Evolutionary conservation across 2,329 filamentous ascomycete species (phyloP), one percentile per base, ranked within the genome.

Genomic region (Penicillium oxalicum): DNA sequence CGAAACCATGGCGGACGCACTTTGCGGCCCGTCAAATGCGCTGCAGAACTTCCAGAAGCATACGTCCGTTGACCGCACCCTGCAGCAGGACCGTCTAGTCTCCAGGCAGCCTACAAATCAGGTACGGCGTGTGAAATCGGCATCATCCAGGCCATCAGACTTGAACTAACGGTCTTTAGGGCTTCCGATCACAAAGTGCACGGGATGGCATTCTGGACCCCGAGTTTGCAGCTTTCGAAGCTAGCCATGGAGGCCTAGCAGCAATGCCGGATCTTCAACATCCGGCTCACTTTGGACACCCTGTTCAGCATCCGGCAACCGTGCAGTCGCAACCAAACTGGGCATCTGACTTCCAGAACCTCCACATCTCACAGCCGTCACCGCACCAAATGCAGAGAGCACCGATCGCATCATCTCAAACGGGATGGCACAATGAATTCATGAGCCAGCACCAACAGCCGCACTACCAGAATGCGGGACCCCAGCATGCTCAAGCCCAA

Each of bases 11-110:
- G 75, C 80, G 45, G 83, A 87, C 61, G 76, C 79, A 58, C 73
- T 87, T 48, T 91, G 87, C 65, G 86, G 87, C 50, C 85, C 86
- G 13, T 87, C 86, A 9, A 89, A 87, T 68, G 78, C 85, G 54
- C 78, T 88, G 45, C 86, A 88, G 68, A 84, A 79, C 61, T 81
- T 90, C 64, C 79, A 85, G 60, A 83, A 85, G 60, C 86, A 89
- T 66, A 73, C 80, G 9, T 77, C 83, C 42, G 77, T 80, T 53
- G 85, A 90, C 64, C 77, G 84, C 47, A 83, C 83, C 8, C 74
- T 86, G 42, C 86, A 90, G 63, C 87, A 88, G 66, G 87, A 90
- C 68, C 82, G 84, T 44, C 61, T 87, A 40, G 68, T 75, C 33
- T 71, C 76, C 8, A 76, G 78, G 51, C 74, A 77, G 47, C 70